These are phyloP conservation scores for Penicillium sp. DNA, from an alignment of 2,329 filamentous ascomycete genomes.

Conservation along the genomic window DNA sequence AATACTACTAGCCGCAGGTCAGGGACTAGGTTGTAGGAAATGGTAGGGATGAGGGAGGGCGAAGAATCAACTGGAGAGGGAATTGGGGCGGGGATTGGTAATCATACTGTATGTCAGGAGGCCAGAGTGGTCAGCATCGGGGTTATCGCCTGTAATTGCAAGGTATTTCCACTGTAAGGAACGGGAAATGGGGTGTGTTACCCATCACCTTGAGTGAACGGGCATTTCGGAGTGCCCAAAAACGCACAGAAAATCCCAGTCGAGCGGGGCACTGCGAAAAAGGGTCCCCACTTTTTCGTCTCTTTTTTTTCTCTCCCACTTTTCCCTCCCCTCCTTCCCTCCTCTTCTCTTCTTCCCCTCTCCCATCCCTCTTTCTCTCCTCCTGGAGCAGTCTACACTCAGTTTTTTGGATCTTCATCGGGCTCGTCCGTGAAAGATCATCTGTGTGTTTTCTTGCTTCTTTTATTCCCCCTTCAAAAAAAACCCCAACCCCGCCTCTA, in stretches of 20 bases:
- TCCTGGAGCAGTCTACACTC: conserved; percentile 42
- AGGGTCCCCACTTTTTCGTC: conserved; percentile 32
- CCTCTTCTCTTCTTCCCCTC: conserved; percentile 31
- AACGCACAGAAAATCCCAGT: conserved; percentile 25
- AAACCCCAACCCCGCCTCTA: conserved; percentile 39
- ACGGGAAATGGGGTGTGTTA: too few relatives aligned
- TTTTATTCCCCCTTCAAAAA: conserved; percentile 17
- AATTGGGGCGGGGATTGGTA: background rate
- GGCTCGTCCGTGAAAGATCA: conserved; percentile 46
- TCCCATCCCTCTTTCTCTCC: conserved; percentile 26
- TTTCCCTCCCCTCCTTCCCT: conserved; percentile 29
- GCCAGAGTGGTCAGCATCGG: background rate
- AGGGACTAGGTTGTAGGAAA: too few relatives aligned
- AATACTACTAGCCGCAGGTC: too few relatives aligned
- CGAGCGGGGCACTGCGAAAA: conserved; percentile 21
- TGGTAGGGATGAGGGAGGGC: too few relatives aligned
- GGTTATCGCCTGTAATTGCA: too few relatives aligned
- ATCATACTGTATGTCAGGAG: background rate
- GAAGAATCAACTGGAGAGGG: background rate
- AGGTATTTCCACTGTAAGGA: background rate
- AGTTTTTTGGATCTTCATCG: conserved; percentile 45
- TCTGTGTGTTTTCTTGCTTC: conserved; percentile 41
- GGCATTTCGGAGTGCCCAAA: background rate
- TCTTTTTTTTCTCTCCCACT: conserved; percentile 32
- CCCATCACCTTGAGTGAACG: too few relatives aligned